phyloP scores from a whole-genome alignment of 2,329 filamentous ascomycete genomes.

The Colletotrichum magnum region DNA sequence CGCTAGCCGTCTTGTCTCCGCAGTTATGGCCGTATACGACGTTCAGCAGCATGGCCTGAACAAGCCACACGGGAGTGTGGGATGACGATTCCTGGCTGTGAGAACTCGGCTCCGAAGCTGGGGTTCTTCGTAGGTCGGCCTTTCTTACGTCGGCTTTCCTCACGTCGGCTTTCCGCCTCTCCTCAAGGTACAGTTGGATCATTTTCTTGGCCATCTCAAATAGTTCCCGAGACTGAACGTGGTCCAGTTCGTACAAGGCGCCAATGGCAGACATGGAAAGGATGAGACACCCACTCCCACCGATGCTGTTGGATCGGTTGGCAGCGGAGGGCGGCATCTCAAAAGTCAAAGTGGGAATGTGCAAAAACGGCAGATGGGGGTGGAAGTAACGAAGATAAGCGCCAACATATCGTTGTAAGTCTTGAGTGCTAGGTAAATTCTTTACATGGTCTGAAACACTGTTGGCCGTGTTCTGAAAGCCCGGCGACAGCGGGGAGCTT shows the following conservation, averaged over 20 bases:
- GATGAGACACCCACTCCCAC: slow-evolving; percentile 88
- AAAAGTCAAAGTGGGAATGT: slow-evolving; percentile 92
- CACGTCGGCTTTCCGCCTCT: slow-evolving; percentile 88
- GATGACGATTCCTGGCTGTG: slow-evolving; percentile 71
- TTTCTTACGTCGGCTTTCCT: slow-evolving; percentile 72
- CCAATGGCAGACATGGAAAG: slow-evolving; percentile 86
- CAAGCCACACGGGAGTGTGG: slow-evolving; percentile 91
- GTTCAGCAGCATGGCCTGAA: slow-evolving; percentile 96
- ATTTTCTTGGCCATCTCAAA: slow-evolving; percentile 96
- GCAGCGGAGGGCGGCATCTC: slow-evolving; percentile 78
- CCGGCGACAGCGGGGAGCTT: slow-evolving; percentile 68
- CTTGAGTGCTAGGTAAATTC: slow-evolving; percentile 82
- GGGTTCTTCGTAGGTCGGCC: slow-evolving; percentile 68
- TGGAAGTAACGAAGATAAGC: slow-evolving; percentile 95
- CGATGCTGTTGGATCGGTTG: slow-evolving; percentile 72
- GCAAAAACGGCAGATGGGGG: slow-evolving; percentile 94
- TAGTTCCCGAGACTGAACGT: slow-evolving; percentile 82
- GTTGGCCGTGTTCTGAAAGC: slow-evolving; percentile 63
- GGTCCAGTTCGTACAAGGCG: slow-evolving; percentile 86
- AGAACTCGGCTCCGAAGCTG: slow-evolving; percentile 61
- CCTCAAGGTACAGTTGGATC: slow-evolving; percentile 93
- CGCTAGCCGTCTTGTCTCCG: slow-evolving; percentile 89
- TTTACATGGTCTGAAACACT: slow-evolving; percentile 66
- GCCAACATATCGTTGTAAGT: slow-evolving; percentile 90
- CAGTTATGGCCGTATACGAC: slow-evolving; percentile 97